phyloP scores from a whole-genome alignment of 2,329 filamentous ascomycete genomes.

The Xylaria arbuscula region DNA sequence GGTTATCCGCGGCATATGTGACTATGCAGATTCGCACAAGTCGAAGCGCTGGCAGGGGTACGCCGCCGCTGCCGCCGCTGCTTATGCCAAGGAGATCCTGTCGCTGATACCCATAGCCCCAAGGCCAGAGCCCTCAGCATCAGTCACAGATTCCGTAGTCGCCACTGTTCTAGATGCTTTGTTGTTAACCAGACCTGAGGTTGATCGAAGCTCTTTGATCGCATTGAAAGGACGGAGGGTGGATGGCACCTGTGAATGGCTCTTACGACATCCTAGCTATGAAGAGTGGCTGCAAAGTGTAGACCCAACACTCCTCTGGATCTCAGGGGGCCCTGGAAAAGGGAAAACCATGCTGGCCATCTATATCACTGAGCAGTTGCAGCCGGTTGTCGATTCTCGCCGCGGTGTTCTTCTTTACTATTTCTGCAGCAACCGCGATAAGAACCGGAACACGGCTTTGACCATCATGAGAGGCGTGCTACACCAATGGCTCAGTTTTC shows the following conservation, averaged over 20 bases:
- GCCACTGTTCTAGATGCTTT: constrained; percentile 20
- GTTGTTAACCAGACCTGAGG: constrained; percentile 23
- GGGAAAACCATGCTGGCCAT: constrained; percentile 27
- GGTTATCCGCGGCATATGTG: constrained; percentile 21
- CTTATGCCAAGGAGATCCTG: constrained; percentile 25
- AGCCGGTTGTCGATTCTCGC: constrained; percentile 5
- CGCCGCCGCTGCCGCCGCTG: constrained; percentile 12
- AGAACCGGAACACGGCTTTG: constrained; percentile 26
- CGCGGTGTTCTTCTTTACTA: constrained; percentile 19
- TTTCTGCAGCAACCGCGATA: constrained; percentile 26
- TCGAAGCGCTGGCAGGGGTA: constrained; percentile 19
- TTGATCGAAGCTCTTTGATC: constrained; percentile 24
- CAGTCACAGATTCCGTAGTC: constrained; percentile 2
- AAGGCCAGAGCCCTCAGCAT: background rate
- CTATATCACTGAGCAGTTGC: constrained; percentile 19
- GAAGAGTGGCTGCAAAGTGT: constrained; percentile 15
- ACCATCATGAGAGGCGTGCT: constrained; percentile 24
- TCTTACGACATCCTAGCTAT: constrained; percentile 17
- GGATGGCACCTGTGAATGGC: constrained; percentile 27
- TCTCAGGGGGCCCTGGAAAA: constrained; percentile 28
- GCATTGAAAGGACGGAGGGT: constrained; percentile 25
- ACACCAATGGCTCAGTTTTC: constrained; percentile 3
- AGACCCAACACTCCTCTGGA: constrained; percentile 22
- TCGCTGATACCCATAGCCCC: background rate
- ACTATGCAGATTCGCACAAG: constrained; percentile 26